Evolutionary conservation across 257 asterid species (phyloP).

Genomic region (Vinca minor): DNA sequence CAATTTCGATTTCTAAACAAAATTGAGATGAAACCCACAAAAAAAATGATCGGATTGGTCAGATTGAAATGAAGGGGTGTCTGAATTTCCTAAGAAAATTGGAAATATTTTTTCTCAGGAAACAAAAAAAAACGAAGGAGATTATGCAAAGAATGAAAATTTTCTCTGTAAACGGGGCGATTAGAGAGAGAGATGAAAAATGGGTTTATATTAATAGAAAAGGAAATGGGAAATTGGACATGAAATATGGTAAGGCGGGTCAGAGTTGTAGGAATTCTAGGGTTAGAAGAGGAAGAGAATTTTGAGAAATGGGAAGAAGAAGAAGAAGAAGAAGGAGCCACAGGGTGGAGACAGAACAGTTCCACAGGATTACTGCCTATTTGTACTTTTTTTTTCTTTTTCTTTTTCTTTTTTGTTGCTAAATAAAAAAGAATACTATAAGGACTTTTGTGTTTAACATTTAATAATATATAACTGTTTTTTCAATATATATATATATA

Average conservation of each 20-base stretch:
- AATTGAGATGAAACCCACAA: not conserved
- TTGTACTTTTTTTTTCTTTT: no score
- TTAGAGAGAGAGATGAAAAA: not conserved
- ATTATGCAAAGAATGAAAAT: not conserved
- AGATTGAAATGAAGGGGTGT: not conserved
- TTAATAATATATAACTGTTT: no score
- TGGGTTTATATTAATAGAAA: not conserved
- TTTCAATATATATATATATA: no score
- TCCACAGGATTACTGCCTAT: no score
- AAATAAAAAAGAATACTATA: no score
- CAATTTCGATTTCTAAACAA: not conserved
- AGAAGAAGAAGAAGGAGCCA: not conserved
- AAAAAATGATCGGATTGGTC: not conserved
- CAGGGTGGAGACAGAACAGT: not conserved
- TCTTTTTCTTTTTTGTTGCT: no score
- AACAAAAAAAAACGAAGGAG: not conserved
- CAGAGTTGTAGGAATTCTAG: slow-evolving; percentile 1
- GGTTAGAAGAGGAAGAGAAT: no score
- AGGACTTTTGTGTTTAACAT: no score
- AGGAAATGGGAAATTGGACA: not conserved
- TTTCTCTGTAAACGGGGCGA: not conserved
- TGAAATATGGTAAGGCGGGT: not conserved
- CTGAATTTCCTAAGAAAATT: not conserved
- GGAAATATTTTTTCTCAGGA: not conserved
- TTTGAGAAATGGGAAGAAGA: not conserved